Conservation (phyloP, 2,329 filamentous ascomycete genomes). For the Chrysoporthe cubensis region DNA sequence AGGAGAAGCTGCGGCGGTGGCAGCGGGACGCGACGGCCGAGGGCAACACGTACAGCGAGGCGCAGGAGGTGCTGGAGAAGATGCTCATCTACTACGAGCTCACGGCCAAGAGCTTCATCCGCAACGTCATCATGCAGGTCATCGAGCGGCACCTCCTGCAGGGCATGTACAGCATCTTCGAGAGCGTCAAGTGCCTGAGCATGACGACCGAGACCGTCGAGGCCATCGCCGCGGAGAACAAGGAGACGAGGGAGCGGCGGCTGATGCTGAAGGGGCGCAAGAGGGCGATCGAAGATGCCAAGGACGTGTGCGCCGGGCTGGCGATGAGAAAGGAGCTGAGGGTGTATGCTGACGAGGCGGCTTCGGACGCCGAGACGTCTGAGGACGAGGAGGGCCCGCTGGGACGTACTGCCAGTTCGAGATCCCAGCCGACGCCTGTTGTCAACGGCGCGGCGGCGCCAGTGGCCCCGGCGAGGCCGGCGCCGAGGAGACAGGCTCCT, state of each 20-base stretch:
- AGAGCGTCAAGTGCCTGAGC: slow-evolving; percentile 54
- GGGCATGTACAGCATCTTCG: slow-evolving; percentile 56
- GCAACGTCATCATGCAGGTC: slow-evolving; percentile 57
- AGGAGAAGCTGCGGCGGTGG: slow-evolving; percentile 54
- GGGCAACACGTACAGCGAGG: slow-evolving; percentile 49
- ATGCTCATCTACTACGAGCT: slow-evolving; percentile 61
- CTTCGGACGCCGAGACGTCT: slow-evolving; percentile 34
- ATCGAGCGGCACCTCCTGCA: slow-evolving; percentile 55
- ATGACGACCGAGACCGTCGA: slow-evolving; percentile 51
- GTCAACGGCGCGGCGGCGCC: too few species aligned
- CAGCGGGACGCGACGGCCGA: slow-evolving; percentile 49
- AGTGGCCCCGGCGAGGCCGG: slow-evolving; percentile 9
- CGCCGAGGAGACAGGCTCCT: slow-evolving; percentile 7
- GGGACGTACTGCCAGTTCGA: not conserved
- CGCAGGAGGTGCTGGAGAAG: slow-evolving; percentile 58
- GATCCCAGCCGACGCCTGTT: slow-evolving; percentile 6
- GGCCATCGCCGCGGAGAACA: slow-evolving; percentile 57
- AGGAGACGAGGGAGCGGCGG: slow-evolving; percentile 55
- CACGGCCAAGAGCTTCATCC: slow-evolving; percentile 55
- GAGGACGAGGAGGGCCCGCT: slow-evolving; percentile 21
- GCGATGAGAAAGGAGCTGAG: slow-evolving; percentile 58
- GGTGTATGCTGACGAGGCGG: slow-evolving; percentile 35
- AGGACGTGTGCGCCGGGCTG: slow-evolving; percentile 52
- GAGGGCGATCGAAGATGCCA: slow-evolving; percentile 55
- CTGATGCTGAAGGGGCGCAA: slow-evolving; percentile 52